These are phyloP conservation scores for Passiflora organensis DNA, from an alignment of 345 rosid species.

Conservation along the genomic window DNA sequence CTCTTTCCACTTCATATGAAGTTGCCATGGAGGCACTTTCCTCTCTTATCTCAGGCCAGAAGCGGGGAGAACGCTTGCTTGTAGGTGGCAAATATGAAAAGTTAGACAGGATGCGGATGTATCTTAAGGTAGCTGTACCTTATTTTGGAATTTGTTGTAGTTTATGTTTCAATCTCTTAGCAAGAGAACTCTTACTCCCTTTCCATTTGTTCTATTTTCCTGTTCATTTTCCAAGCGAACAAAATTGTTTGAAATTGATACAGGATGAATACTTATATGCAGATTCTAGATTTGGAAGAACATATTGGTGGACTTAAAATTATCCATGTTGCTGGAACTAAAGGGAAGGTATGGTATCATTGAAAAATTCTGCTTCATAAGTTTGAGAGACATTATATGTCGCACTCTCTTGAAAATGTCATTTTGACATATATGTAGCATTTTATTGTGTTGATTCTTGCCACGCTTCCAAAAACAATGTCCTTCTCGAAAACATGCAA, in stretches of 20 bases:
- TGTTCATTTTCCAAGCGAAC: background rate
- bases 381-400: too few species aligned
- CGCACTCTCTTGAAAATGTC: background rate
- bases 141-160: background rate
- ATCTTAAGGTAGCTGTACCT: conserved; percentile 53
- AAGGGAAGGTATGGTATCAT: conserved; percentile 63
- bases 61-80: conserved; percentile 45
- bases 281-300: conserved; percentile 76
- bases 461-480: too few species aligned
- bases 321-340: conserved; percentile 92
- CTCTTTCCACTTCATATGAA: conserved; percentile 55
- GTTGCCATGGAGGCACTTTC: conserved; percentile 84
- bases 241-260: conserved; percentile 1
- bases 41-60: conserved; percentile 62
- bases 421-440: background rate
- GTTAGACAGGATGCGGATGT: conserved; percentile 59
- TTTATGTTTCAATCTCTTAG: background rate
- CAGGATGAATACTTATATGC: conserved; percentile 11
- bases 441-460: too few species aligned
- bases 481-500: too few species aligned
- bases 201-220: background rate
- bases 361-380: too few species aligned
- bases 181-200: background rate
- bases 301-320: conserved; percentile 47
- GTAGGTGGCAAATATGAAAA: conserved; percentile 43